Percentiles rank a stretch among this genome's conserved stretches.
These are phyloP conservation scores for Cladosporium austrohemisphaericum DNA, from an alignment of 2,329 filamentous ascomycete genomes.

Conservation along the genomic window DNA sequence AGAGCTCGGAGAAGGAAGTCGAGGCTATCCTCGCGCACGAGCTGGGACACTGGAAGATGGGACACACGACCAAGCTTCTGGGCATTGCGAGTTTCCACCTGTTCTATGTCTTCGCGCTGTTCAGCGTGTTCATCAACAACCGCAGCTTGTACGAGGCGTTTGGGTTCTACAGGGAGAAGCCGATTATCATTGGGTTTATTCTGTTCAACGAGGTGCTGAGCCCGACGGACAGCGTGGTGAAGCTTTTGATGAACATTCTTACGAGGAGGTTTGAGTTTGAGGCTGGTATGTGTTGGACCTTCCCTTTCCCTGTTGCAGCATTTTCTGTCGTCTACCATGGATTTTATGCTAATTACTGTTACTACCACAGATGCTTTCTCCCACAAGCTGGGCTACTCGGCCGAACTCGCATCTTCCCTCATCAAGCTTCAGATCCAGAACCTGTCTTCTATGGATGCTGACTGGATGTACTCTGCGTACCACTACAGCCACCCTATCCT, in stretches of 20 bases:
- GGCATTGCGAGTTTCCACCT: conserved; percentile 79
- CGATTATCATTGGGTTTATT: conserved; percentile 95
- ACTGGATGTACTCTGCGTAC: conserved; percentile 97
- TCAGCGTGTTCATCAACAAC: conserved; percentile 98
- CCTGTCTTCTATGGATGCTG: conserved; percentile 95
- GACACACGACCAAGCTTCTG: conserved; percentile 89
- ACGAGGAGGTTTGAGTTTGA: conserved; percentile 95
- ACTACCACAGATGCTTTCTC: conserved; percentile 68
- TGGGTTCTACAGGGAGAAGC: conserved; percentile 76
- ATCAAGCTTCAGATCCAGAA: conserved; percentile 99
- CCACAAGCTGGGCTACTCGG: conserved; percentile 73
- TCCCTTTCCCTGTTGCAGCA: neutral
- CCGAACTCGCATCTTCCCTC: conserved; percentile 78
- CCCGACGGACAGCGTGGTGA: conserved; percentile 90
- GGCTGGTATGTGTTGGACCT: conserved; percentile 59
- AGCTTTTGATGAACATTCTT: conserved; percentile 92
- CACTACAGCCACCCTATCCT: conserved; percentile 98
- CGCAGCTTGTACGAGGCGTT: conserved; percentile 84
- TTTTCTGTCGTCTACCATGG: neutral
- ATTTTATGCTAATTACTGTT: neutral
- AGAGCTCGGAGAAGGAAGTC: conserved; percentile 87
- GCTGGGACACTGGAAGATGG: conserved; percentile 93
- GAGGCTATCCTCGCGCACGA: conserved; percentile 94
- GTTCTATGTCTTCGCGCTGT: conserved; percentile 94
- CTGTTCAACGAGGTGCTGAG: conserved; percentile 95